Conservation (phyloP, 2,329 filamentous ascomycete genomes). For the Tolypocladium ophioglossoides region DNA sequence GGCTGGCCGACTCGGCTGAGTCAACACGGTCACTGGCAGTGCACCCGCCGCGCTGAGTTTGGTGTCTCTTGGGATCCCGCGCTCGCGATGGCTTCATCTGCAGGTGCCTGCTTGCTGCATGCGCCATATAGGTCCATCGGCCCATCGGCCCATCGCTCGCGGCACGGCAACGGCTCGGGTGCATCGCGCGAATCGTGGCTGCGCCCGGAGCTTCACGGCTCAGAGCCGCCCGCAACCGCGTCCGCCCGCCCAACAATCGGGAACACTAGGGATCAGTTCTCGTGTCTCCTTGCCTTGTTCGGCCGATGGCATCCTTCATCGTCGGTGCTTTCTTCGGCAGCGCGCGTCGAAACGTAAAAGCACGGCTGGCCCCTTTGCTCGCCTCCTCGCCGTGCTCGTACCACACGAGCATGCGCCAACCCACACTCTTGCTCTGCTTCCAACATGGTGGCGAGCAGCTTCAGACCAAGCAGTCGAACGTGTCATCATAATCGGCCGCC, state of each 20-base stretch:
- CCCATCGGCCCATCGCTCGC: not conserved
- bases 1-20: not conserved
- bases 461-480: not conserved
- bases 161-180: slow-evolving; percentile 1
- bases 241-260: slow-evolving; percentile 1
- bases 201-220: slow-evolving; percentile 7
- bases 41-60: not conserved
- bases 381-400: not conserved
- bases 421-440: not conserved
- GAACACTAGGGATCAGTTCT: slow-evolving; percentile 2
- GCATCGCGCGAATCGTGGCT: not conserved
- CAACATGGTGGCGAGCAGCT: not conserved
- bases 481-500: not conserved
- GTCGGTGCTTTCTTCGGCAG: not conserved
- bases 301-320: not conserved
- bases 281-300: slow-evolving; percentile 1
- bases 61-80: not conserved
- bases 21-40: not conserved
- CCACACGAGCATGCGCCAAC: not conserved
- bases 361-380: not conserved
- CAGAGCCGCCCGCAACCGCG: slow-evolving; percentile 4
- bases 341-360: not conserved
- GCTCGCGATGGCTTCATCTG: not conserved
- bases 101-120: no score
- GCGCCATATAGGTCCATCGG: no score